Evolutionary conservation across 2,329 filamentous ascomycete genomes (phyloP), one percentile per base, ranked within the genome.

Genomic region (Ceratocystis diversiconidia): DNA sequence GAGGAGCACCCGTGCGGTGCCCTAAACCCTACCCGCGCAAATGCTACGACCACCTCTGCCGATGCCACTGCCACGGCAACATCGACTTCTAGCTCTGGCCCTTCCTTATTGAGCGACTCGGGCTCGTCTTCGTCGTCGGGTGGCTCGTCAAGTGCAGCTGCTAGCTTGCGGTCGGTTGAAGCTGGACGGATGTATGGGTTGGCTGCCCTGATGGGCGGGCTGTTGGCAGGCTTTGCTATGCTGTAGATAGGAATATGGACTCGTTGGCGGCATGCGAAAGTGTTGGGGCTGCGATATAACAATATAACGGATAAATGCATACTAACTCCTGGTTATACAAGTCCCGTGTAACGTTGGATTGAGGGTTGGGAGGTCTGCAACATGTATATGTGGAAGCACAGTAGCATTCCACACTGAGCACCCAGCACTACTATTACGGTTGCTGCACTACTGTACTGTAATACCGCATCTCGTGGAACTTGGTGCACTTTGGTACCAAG

Each of bases 1-100:
- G 71, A 82, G 70, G 76, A 91, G 68, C 78, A 90, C 76, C 87
- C 85, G 2, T 92, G 89, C 74, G 88, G 89, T 73, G 88, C 88
- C 46, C 79, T 79, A 70, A 77, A 82, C 72, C 88, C 89, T 15
- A 81, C 75, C 52, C 79, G 78, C 65, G 75, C 78, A 73, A 90
- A 89, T 75, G 76, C 77, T 19, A 74, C 78, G 17, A 75, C 76
- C 8, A 72, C 78, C 6, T 72, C 77, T 3, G 72, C 75, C 12
- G 71, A 77, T 17, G 75, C 77, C 28, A 73, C 74, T 64, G 74
- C 71, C 25, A 63, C 70, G 52, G 73, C 74, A 1, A 66, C 65
- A 2, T 28, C 66, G 12, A 43, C 59, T 2, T n/a, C 63, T 5
- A 41, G 36, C 3, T 61, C 55, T 4, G 65, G 61, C 15, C 61